A percentile compares a stretch with the other conserved stretches of the same genome.
These are phyloP conservation scores for Prunus mume DNA, from an alignment of 306 rosid species.

Conservation along the genomic window DNA sequence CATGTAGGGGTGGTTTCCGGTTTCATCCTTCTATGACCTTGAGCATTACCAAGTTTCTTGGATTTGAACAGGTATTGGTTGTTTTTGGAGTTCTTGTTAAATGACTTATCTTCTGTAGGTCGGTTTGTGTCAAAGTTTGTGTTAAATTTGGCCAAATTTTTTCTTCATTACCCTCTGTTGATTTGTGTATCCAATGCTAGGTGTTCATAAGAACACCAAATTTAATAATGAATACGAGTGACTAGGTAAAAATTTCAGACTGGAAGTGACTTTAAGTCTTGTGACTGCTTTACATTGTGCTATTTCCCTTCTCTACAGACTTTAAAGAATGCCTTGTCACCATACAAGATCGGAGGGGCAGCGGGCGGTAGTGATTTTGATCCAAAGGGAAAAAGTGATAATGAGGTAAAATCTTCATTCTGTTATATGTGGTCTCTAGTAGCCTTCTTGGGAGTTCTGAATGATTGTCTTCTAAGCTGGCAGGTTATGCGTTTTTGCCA, in stretches of 20 bases:
- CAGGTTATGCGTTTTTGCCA: conserved; percentile 99
- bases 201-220: conserved; percentile 12
- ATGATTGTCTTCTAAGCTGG: conserved; percentile 38
- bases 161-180: conserved; percentile 6
- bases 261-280: conserved; percentile 5
- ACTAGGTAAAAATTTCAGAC: conserved; percentile 8
- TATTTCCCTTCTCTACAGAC: conserved; percentile 51
- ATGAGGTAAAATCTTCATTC: conserved; percentile 60
- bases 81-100: conserved; percentile 14
- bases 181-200: conserved; percentile 13
- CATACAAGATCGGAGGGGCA: conserved; percentile 97
- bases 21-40: conserved; percentile 88
- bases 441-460: conserved; percentile 26
- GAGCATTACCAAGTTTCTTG: conserved; percentile 90
- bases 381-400: conserved; percentile 93
- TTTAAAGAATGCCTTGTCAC: conserved; percentile 91
- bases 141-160: conserved; percentile 12
- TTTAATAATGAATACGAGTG: background rate
- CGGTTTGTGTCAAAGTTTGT: background rate
- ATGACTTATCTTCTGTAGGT: conserved; percentile 1
- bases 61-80: conserved; percentile 82
- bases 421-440: conserved; percentile 11
- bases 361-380: conserved; percentile 99
- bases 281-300: conserved; percentile 7
- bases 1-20: conserved; percentile 94